Evolutionary conservation across 768 basidiomycete species (phyloP), one percentile per base, ranked within the genome.

Genomic region (Xerocomellus chrysenteron): DNA sequence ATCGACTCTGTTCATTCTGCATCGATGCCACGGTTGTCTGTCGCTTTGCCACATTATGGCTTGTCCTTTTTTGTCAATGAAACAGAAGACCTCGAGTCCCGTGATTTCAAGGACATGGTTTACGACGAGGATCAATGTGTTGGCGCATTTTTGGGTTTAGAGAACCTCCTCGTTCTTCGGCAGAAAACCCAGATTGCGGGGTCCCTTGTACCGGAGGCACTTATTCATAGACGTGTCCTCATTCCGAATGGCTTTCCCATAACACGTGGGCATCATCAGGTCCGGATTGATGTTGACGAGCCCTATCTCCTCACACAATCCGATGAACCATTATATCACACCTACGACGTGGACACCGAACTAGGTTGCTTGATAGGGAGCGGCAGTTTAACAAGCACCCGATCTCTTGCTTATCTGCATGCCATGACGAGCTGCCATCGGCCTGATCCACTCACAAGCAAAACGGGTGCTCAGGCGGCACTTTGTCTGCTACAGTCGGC

Each of bases 121-220:
- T 62, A 78, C 12, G 76, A 79, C 40, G 11, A 50, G 5, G 42
- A 66, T 35, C 80, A 80, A 54, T 75, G 66, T 0, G 58, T 65
- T 11, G 77, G 75, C 1, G 72, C 78, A 2, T 65, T 82, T 60
- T 65, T 77, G 41, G 81, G 81, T 11, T 58, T 82, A 41, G 35
- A 37, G 8, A 68, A 54, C 30, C 72, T 65, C 43, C 73, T 77
- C 41, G 67, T 80, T 8, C 16, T 43, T 28, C 44, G 26, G 21
- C 28, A 28, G 9, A 45, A n/a, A 4, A n/a, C 16, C 12, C 44
- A n/a, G 2, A 17, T 17, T n/a, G 17, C 7, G 28, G 44, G 19
- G 4, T 8, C 24, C 16, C 16, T 45, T 7, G 17, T 45, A 5
- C 28, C 26, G 10, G 19, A 16, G 16, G 4, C 4, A 10, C 13